Conservation (phyloP, 148 eudicot species). For the Rhododendron ovatum region DNA sequence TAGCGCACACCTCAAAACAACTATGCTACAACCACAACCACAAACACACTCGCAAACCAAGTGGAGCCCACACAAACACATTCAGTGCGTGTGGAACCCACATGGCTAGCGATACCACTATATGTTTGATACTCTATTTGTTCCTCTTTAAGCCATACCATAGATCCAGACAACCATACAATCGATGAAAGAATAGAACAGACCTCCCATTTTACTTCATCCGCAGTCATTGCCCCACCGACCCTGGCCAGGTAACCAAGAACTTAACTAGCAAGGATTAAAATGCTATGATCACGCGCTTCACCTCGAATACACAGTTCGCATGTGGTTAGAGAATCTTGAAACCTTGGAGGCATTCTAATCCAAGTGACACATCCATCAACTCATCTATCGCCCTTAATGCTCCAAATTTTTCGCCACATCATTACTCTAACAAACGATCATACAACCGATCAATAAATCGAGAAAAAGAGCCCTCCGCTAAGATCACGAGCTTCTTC, state of each 20-base stretch:
- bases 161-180: not conserved
- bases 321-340: conserved; percentile 72
- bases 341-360: conserved; percentile 92
- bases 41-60: no score
- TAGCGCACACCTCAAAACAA: no score
- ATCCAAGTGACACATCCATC: conserved; percentile 70
- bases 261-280: conserved; percentile 83
- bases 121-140: no score
- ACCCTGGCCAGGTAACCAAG: conserved; percentile 86
- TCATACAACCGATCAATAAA: conserved; percentile 95
- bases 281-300: conserved; percentile 70
- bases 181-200: not conserved
- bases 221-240: conserved; percentile 97
- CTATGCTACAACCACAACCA: no score
- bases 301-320: conserved; percentile 66
- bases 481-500: conserved; percentile 84
- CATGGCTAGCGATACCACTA: no score
- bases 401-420: conserved; percentile 84
- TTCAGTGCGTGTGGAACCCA: no score
- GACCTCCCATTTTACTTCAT: conserved; percentile 94
- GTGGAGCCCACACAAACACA: no score
- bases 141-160: conserved; percentile 50
- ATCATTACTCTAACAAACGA: conserved; percentile 75
- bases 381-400: conserved; percentile 88
- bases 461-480: conserved; percentile 77